Evolutionary conservation across 129 eudicot genomes (phyloP).

Genomic region (Apium graveolens): DNA sequence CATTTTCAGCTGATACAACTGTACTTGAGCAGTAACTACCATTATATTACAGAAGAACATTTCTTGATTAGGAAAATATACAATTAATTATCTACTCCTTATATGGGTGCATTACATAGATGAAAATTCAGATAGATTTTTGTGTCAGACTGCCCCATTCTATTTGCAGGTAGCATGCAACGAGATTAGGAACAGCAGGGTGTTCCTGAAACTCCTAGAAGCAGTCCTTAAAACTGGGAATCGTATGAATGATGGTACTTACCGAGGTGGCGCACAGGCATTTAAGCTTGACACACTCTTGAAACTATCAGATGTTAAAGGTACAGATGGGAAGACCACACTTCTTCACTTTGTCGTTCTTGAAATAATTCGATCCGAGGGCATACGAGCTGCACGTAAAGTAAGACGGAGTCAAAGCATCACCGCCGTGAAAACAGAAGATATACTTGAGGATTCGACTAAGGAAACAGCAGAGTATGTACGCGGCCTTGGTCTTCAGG

Average conservation of each 20-base stretch:
- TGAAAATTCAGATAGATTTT: neutral
- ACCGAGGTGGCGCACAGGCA: conserved; percentile 54
- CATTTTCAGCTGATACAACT: neutral
- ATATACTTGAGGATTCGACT: conserved; percentile 29
- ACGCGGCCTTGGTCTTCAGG: conserved; percentile 38
- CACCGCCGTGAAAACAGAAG: conserved; percentile 24
- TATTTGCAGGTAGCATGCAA: conserved; percentile 39
- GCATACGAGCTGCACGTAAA: conserved; percentile 35
- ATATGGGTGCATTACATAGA: neutral
- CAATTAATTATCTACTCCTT: neutral
- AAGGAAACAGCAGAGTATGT: conserved; percentile 30
- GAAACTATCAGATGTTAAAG: conserved; percentile 54
- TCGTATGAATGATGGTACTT: conserved; percentile 59
- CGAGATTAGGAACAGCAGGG: conserved; percentile 40
- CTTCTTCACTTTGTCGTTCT: conserved; percentile 51
- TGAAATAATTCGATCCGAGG: conserved; percentile 50
- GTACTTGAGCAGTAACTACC: neutral
- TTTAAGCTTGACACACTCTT: conserved; percentile 55
- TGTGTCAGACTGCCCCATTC: neutral
- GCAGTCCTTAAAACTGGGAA: conserved; percentile 65
- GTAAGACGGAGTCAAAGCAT: conserved; percentile 31
- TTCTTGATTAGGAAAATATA: neutral
- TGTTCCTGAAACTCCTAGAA: conserved; percentile 53
- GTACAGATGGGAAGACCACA: conserved; percentile 55
- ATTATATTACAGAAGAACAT: neutral